These are phyloP conservation scores for Rutstroemia sp. DNA, from an alignment of 2,329 filamentous ascomycete species.

Conservation along the genomic window DNA sequence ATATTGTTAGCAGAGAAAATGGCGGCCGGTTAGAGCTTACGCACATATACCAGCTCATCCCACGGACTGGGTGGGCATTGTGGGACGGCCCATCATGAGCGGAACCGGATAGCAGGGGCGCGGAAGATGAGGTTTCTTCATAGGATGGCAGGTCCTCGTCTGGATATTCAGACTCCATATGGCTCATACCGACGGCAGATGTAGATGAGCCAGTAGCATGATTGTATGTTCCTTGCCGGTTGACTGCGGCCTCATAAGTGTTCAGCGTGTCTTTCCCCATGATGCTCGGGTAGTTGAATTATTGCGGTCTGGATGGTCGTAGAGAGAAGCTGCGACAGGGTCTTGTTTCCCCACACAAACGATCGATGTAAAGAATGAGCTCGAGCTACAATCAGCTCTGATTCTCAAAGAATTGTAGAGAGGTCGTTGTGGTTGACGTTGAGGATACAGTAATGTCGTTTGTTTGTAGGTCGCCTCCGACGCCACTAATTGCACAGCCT, in stretches of 20 bases:
- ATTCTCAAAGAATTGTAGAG: too few species aligned
- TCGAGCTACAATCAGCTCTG: too few species aligned
- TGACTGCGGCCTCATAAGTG: neutral
- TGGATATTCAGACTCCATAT: conserved; percentile 16
- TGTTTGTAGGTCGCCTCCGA: neutral
- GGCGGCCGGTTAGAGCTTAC: neutral
- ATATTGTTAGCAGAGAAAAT: neutral
- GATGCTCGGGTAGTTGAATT: neutral
- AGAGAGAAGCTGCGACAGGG: too few species aligned
- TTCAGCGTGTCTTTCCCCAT: conserved; percentile 6
- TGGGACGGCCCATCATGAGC: neutral
- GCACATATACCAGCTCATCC: conserved; percentile 1
- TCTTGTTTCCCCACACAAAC: too few species aligned
- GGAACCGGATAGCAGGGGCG: neutral
- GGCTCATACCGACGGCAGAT: conserved; percentile 17
- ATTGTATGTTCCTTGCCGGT: neutral
- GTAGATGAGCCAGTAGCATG: conserved; percentile 16
- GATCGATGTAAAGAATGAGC: too few species aligned
- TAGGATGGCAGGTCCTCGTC: conserved; percentile 18
- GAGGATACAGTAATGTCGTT: too few species aligned
- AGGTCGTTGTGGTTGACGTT: too few species aligned
- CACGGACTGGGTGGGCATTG: neutral
- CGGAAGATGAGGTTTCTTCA: conserved; percentile 9
- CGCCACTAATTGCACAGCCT: neutral
- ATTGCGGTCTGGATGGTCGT: too few species aligned